phyloP scores from a whole-genome alignment of 1,284 basidiomycete genomes.

The Cutaneotrichosporon spelunceum region DNA sequence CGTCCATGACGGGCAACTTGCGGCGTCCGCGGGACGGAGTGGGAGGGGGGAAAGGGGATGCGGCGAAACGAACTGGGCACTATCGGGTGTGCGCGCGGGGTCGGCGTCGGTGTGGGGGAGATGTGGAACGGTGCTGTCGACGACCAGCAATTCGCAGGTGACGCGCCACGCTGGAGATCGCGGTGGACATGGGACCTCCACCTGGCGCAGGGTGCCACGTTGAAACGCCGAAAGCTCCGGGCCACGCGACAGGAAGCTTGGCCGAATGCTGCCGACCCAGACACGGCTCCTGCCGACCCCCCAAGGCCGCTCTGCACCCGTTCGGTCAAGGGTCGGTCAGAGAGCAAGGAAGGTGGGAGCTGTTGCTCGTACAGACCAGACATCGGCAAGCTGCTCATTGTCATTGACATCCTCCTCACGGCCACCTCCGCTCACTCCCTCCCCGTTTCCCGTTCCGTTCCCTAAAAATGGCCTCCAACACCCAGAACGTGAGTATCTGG shows the following conservation, averaged over 20 bases:
- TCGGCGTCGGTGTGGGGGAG: not conserved
- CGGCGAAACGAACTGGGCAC: not conserved
- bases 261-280: not conserved
- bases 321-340: not conserved
- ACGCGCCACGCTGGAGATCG: not conserved
- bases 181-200: not conserved
- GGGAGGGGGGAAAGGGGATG: not conserved
- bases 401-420: not conserved
- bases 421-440: not conserved
- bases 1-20: slow-evolving; percentile 42
- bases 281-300: not conserved
- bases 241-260: not conserved
- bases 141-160: not conserved
- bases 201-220: not conserved
- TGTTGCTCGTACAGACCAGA: too few species aligned
- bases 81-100: not conserved
- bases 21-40: slow-evolving; percentile 10
- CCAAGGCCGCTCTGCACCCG: not conserved
- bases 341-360: too few species aligned
- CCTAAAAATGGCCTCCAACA: slow-evolving; percentile 49
- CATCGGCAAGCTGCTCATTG: slow-evolving; percentile 2
- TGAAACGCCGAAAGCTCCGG: slow-evolving; percentile 4
- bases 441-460: slow-evolving; percentile 9
- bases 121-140: not conserved
- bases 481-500: slow-evolving; percentile 26